Conservation (phyloP, 345 rosid genomes). For the Eucalyptus caleyi region DNA sequence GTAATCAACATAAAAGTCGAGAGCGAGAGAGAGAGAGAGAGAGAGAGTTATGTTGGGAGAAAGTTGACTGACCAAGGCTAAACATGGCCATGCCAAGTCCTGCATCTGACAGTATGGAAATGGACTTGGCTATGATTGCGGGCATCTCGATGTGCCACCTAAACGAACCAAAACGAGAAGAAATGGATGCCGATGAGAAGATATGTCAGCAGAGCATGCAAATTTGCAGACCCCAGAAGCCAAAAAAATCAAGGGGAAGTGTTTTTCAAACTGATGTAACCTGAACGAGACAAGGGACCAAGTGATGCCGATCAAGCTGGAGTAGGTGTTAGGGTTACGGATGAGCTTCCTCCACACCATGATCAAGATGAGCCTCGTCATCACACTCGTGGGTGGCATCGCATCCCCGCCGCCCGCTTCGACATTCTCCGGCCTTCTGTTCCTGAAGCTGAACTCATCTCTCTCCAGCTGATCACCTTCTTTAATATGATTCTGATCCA, state of each 20-base stretch:
- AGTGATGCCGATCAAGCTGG: slow-evolving; percentile 82
- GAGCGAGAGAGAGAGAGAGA: not conserved
- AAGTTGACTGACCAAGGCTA: slow-evolving; percentile 86
- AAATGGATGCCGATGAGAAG: not conserved
- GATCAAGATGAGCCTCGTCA: slow-evolving; percentile 63
- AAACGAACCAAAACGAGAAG: not conserved
- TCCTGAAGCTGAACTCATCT: slow-evolving; percentile 43
- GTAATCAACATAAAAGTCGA: not conserved
- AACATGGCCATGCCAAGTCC: slow-evolving; percentile 99
- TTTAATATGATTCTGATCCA: slow-evolving; percentile 5
- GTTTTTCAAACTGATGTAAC: not conserved
- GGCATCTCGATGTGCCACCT: slow-evolving; percentile 98
- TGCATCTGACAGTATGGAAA: slow-evolving; percentile 98
- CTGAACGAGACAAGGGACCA: slow-evolving; percentile 87
- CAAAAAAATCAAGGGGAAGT: not conserved
- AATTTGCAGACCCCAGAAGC: not conserved
- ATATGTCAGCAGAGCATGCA: not conserved
- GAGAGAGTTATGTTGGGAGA: not conserved
- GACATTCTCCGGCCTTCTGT: not conserved
- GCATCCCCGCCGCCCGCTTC: not conserved
- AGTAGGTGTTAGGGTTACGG: slow-evolving; percentile 92
- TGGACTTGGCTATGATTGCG: slow-evolving; percentile 86
- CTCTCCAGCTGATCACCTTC: slow-evolving; percentile 32
- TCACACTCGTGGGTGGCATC: slow-evolving; percentile 52
- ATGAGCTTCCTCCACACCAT: slow-evolving; percentile 98